Conservation (phyloP, 208 protist genomes). For the Acanthamoeba polyphaga region DNA sequence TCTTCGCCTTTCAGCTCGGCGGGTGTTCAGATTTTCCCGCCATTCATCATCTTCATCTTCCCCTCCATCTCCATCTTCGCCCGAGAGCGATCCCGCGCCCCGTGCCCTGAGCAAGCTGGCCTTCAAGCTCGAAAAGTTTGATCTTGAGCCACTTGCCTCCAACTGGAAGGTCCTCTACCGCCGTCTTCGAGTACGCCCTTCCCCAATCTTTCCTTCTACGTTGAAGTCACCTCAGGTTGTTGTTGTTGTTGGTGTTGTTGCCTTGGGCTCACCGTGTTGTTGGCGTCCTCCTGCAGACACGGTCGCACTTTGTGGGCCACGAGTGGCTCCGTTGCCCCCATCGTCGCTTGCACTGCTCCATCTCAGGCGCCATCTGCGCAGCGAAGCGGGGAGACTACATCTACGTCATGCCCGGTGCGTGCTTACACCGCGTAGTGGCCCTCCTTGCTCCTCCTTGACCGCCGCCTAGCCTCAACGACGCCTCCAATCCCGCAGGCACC, state of each 20-base stretch:
- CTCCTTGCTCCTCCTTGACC: neutral
- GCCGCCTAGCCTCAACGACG: neutral
- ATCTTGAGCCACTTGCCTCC: neutral
- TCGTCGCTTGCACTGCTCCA: neutral
- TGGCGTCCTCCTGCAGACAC: neutral
- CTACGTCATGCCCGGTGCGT: neutral
- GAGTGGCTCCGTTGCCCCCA: neutral
- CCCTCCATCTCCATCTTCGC: neutral
- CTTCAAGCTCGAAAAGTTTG: constrained; percentile 9
- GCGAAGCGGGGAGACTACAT: neutral
- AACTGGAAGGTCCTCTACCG: constrained; percentile 36
- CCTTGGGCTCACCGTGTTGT: too few species aligned
- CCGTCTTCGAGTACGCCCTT: neutral
- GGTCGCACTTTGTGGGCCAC: neutral
- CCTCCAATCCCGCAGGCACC: neutral
- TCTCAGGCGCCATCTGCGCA: neutral
- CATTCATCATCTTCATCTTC: neutral
- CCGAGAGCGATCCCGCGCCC: too few species aligned
- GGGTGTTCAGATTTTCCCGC: neutral
- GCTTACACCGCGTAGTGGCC: neutral
- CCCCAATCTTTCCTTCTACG: neutral
- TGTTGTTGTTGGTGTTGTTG: too few species aligned
- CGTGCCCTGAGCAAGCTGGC: neutral
- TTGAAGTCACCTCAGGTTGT: neutral
- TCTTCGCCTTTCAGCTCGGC: neutral